phyloP scores from a whole-genome alignment of 768 basidiomycete species.

The Russula olivacea region DNA sequence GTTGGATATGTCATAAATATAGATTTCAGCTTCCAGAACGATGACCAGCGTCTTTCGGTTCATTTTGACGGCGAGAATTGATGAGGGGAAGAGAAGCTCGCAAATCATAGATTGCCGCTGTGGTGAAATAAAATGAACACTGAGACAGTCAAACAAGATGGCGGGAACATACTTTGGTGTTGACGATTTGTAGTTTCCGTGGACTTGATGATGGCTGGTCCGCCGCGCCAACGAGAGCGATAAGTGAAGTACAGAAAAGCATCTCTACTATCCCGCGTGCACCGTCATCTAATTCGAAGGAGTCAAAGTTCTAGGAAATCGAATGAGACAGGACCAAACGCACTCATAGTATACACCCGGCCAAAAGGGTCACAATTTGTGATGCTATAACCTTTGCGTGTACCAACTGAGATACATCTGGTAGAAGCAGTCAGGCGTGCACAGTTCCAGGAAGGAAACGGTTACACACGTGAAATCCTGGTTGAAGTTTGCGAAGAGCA shows the following conservation, averaged over 20 bases:
- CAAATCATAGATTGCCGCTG: conserved; percentile 93
- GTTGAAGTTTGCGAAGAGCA: conserved; percentile 93
- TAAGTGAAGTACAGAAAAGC: conserved; percentile 97
- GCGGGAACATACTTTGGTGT: conserved; percentile 73
- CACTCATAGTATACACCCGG: conserved; percentile 90
- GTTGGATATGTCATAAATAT: conserved; percentile 98
- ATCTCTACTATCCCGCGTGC: conserved; percentile 97
- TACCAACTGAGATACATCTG: conserved; percentile 90
- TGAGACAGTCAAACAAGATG: too few species aligned
- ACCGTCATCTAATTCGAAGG: conserved; percentile 64
- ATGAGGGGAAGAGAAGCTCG: conserved; percentile 95
- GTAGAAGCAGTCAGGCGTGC: conserved; percentile 10
- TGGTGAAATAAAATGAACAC: not conserved
- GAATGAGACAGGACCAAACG: conserved; percentile 32
- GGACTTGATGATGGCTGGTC: conserved; percentile 89
- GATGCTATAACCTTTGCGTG: conserved; percentile 92
- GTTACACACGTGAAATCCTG: conserved; percentile 85
- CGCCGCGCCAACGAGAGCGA: conserved; percentile 93
- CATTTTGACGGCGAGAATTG: conserved; percentile 94
- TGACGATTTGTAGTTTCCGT: conserved; percentile 93
- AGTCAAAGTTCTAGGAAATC: not conserved
- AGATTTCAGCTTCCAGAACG: conserved; percentile 94
- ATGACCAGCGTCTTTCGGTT: conserved; percentile 96
- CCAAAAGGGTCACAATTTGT: conserved; percentile 99
- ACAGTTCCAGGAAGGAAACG: not conserved